Conservation (phyloP, 2,329 filamentous ascomycete genomes). For the Sclerotinia nivalis region DNA sequence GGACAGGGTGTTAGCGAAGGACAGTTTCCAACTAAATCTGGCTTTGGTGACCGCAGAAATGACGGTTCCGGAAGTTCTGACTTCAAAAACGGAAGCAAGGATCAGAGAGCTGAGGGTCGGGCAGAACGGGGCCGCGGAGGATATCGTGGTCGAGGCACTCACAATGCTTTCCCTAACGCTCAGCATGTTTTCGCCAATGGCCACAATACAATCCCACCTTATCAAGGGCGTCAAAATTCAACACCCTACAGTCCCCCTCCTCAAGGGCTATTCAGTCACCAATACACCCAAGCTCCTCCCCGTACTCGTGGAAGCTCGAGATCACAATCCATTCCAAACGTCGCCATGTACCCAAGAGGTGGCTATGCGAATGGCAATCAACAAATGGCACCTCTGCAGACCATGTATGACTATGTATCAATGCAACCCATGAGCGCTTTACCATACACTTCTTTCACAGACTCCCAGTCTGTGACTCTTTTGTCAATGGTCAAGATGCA, state of each 20-base stretch:
- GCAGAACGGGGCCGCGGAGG: slow-evolving; percentile 48
- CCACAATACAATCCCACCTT: slow-evolving; percentile 40
- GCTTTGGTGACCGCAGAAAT: slow-evolving; percentile 36
- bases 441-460: slow-evolving; percentile 58
- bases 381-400: slow-evolving; percentile 47
- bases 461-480: slow-evolving; percentile 51
- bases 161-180: slow-evolving; percentile 41
- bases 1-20: slow-evolving; percentile 31
- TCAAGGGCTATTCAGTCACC: slow-evolving; percentile 41
- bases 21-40: slow-evolving; percentile 33
- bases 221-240: slow-evolving; percentile 35
- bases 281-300: slow-evolving; percentile 38
- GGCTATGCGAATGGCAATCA: slow-evolving; percentile 42
- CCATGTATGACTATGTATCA: slow-evolving; percentile 58
- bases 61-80: slow-evolving; percentile 34
- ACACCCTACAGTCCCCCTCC: slow-evolving; percentile 44
- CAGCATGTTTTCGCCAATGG: slow-evolving; percentile 46
- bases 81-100: slow-evolving; percentile 35
- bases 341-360: slow-evolving; percentile 50
- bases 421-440: slow-evolving; percentile 59
- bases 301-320: slow-evolving; percentile 53
- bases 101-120: slow-evolving; percentile 43
- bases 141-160: slow-evolving; percentile 47
- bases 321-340: slow-evolving; percentile 62
- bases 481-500: slow-evolving; percentile 48